Conservation (phyloP, 768 basidiomycete species). For the Lactarius deliciosus region DNA sequence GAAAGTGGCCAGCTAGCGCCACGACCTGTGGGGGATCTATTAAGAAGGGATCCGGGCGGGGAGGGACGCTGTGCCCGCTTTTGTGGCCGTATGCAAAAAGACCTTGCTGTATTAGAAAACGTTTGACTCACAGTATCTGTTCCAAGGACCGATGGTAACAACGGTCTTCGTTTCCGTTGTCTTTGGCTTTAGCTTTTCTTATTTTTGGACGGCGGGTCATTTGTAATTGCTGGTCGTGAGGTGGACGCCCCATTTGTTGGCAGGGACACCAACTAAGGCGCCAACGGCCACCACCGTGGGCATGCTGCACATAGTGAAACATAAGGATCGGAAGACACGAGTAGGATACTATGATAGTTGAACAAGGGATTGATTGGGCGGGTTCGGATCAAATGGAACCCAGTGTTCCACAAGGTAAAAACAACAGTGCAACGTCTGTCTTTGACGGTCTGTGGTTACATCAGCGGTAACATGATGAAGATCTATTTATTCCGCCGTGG, state of each 20-base stretch:
- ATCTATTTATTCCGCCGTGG: constrained; percentile 3
- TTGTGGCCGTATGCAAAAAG: neutral
- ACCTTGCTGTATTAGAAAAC: neutral
- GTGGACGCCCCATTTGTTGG: neutral
- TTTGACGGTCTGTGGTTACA: neutral
- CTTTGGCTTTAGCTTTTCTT: neutral
- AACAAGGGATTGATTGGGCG: neutral
- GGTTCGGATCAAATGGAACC: neutral
- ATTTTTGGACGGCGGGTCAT: neutral
- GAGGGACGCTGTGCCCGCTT: neutral
- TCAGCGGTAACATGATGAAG: neutral
- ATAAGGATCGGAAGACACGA: too few species aligned
- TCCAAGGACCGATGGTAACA: neutral
- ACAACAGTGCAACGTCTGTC: neutral
- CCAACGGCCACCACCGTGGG: neutral
- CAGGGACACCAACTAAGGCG: neutral
- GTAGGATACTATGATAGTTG: neutral
- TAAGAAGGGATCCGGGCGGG: neutral
- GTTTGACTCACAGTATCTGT: neutral
- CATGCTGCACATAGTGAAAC: neutral
- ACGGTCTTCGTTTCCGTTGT: neutral
- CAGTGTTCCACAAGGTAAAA: neutral
- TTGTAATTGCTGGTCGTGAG: neutral
- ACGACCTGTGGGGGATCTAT: neutral
- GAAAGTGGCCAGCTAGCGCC: neutral